Evolutionary conservation across 2,329 filamentous ascomycete genomes (phyloP).

Genomic region (Dendryphion nanum): DNA sequence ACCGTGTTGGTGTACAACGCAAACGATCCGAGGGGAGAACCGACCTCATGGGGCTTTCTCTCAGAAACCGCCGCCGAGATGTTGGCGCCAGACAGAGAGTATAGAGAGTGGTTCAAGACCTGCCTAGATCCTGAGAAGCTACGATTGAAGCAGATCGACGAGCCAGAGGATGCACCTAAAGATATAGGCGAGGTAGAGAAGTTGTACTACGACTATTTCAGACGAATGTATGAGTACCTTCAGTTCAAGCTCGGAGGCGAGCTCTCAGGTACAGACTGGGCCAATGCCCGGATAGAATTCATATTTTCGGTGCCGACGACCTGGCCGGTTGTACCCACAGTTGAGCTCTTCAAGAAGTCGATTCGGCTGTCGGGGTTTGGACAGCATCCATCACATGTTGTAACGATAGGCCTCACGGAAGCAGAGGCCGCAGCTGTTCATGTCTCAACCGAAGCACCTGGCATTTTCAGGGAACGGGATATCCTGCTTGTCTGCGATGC

Average conservation of each 20-base stretch:
- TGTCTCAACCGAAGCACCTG: constrained; percentile 39
- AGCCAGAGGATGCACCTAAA: constrained; percentile 39
- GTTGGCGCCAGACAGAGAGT: constrained; percentile 40
- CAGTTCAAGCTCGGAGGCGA: constrained; percentile 8
- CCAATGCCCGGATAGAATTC: constrained; percentile 49
- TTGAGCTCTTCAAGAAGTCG: constrained; percentile 52
- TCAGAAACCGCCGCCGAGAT: constrained; percentile 34
- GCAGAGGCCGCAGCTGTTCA: constrained; percentile 56
- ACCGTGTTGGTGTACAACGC: constrained; percentile 51
- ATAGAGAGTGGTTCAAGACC: constrained; percentile 53
- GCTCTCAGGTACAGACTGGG: constrained; percentile 17
- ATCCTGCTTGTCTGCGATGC: constrained; percentile 52
- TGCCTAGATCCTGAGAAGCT: constrained; percentile 52
- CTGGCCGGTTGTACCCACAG: constrained; percentile 51
- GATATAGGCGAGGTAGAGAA: constrained; percentile 44
- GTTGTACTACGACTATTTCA: constrained; percentile 45
- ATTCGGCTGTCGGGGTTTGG: constrained; percentile 53
- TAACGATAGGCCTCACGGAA: constrained; percentile 51
- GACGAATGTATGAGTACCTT: constrained; percentile 20
- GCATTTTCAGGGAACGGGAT: constrained; percentile 41
- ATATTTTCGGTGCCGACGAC: constrained; percentile 60
- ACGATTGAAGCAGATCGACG: too few relatives aligned
- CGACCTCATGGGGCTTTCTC: constrained; percentile 51
- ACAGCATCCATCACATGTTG: constrained; percentile 34
- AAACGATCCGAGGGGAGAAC: constrained; percentile 27